Base-by-base conservation (phyloP, 345 rosid genomes). In the Corymbia maculata region DNA sequence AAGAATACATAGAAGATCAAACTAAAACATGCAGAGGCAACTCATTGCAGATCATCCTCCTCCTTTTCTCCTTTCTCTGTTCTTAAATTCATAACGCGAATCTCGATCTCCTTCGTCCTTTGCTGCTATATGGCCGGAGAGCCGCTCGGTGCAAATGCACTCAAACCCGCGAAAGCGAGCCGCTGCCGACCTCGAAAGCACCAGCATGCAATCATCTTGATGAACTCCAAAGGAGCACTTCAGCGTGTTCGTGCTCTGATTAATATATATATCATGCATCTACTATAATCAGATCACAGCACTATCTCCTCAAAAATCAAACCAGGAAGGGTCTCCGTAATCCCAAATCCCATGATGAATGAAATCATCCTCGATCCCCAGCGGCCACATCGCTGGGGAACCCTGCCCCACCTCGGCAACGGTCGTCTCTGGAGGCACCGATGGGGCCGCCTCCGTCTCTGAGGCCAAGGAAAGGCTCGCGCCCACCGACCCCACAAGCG, bases 321-420 rank as follows among this genome's bases (percentile, higher is more conserved):
- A 93, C 52, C 91, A 90, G 89, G 92, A 92, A 16, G 95, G 93
- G 90, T 96, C 96, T 28, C 89, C 89, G 89, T 94, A 92, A 87
- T 95, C 99, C 96, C 97, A 94, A 91, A 88, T 95, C 98, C 97
- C 97, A 95, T 82, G 89, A 4, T 93, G 86, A 85, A 85, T 92
- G 80, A 90, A 94, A 53, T 92, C 94, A 57, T 96, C 98, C 86
- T 94, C 99, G 44, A 91, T 91, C 1, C 93, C 87, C 57, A 93
- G 89, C 44, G 96, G 97, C 99, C 99, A 95, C 50, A 93, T 86
- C 13, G 94, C 52, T 0, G 96, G 94, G 36, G 94, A 92, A 80
- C 91, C 94, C 11, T 92, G 93, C 32, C 92, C 93, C 26, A 49
- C 85, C 32, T 89, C 93, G 28, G 91, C 86, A 85, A 91, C 88